Evolutionary conservation across 2,329 filamentous ascomycete genomes (phyloP), one percentile per base, ranked within the genome.

Genomic region (Aphanocladium album): DNA sequence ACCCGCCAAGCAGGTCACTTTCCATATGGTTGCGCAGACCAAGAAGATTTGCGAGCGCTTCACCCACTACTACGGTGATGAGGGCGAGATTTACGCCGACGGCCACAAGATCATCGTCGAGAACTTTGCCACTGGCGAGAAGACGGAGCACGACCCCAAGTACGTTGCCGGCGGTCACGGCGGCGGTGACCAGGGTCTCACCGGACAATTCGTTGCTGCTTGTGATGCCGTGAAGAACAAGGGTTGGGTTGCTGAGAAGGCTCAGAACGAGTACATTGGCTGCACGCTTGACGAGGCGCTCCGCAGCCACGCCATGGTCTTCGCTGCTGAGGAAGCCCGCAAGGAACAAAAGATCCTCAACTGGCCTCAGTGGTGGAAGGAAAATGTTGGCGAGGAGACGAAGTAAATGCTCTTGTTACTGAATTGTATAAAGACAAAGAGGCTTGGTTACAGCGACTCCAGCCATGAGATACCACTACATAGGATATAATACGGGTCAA

Each of bases 1-100:
- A 25, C 85, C 85, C 2, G 85, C 91, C 47, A 98, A 98, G 77
- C 91, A 89, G 17, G 93, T 93, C 1, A 87, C 87, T 2, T 90
- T 98, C 71, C 93, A 98, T 74, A 97, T 98, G 93, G 88, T 93
- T 2, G 92, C 93, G 2, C 90, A 93, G 63, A 96, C 93, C 0
- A 87, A 90, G 70, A 88, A 89, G 70, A 89, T 96, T 66, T 98
- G 93, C 72, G 84, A 96, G 65, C 86, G 95, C 3, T 88, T 92
- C 62, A 92, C 91, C 0, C 80, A 90, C 62, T 85, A 97, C 51
- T 96, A 97, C 74, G 95, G 95, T 53, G 90, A 89, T 0, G 79
- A 85, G 55, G 95, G 93, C 47, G 93, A 98, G 74, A 85, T 98
- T 30, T 85, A 86, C 66, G 95, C 96, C 65, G 92, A 98, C 75